Evolutionary conservation across 225 moss, liverwort and hornwort genomes (phyloP).

Genomic region (Polytrichum formosum): DNA sequence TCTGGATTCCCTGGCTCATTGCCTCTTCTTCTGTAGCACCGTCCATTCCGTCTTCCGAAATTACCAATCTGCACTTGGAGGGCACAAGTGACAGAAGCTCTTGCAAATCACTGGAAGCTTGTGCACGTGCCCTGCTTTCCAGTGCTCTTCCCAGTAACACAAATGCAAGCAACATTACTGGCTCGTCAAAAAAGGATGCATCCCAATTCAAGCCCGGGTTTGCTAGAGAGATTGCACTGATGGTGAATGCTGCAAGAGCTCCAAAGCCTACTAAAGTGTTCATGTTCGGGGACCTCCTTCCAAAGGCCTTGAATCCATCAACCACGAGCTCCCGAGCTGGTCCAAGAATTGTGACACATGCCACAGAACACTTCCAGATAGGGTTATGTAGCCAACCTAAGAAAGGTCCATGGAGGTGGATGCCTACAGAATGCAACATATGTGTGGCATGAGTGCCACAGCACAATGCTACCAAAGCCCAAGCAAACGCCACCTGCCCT

Average conservation of each 20-base stretch:
- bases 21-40: conserved; percentile 8
- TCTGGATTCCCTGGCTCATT: conserved; percentile 46
- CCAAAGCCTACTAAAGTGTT: conserved; percentile 87
- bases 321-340: conserved; percentile 80
- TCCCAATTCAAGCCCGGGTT: conserved; percentile 80
- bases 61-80: conserved; percentile 70
- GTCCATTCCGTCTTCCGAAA: conserved; percentile 47
- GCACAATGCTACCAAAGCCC: conserved; percentile 84
- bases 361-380: conserved; percentile 73
- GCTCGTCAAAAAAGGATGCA: conserved; percentile 92
- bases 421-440: conserved; percentile 65
- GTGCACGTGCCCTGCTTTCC: conserved; percentile 79
- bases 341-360: conserved; percentile 78
- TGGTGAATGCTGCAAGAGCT: conserved; percentile 69
- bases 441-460: conserved; percentile 88
- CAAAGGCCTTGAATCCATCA: conserved; percentile 77
- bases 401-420: conserved; percentile 63
- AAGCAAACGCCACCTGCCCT: conserved; percentile 81
- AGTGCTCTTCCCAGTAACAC: conserved; percentile 82
- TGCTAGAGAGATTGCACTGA: conserved; percentile 77
- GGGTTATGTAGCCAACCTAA: conserved; percentile 68
- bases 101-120: conserved; percentile 97
- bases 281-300: conserved; percentile 87
- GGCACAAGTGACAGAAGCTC: conserved; percentile 90
- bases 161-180: conserved; percentile 92